Base-by-base conservation (phyloP, 345 rosid species). In the Brassica cretica region DNA sequence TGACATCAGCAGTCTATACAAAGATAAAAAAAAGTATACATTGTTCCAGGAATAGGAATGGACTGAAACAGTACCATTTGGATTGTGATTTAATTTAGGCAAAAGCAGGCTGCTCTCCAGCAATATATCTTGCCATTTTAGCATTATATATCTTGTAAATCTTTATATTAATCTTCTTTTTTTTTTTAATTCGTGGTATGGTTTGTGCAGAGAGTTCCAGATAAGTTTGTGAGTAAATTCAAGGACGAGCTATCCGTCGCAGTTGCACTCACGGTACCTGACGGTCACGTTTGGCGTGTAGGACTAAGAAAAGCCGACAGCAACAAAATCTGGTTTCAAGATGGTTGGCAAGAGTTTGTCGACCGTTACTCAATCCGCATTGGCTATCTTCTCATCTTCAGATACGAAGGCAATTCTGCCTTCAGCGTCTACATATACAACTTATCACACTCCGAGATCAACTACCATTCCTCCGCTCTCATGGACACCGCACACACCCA, bases 261-360 rank as follows among this genome's bases (percentile, higher is more conserved):
- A 78, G 95, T 82, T 76, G 88, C 88, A 24, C 90, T 93, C 82
- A 87, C 85, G 72, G 93, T 88, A 72, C 94, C 98, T 30, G 90
- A 84, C 78, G 91, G 95, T 84, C 88, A 79, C 75, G 85, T 86
- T 74, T 93, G 91, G 81, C 91, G 87, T 46, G 87, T 91, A 64
- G 97, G 97, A 74, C 85, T 93, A 73, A 84, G 80, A 79, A 93
- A 87, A 88, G 82, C 77, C 64, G 90, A 89, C 30, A 84, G 84
- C 84, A 91, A 86, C 84, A 91, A 87, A 82, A 76, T 87, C 64
- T 93, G 95, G 97, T 89, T 93, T 76, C 84, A 84, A 77, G 91
- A 89, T 51, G 93, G 91, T 63, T 93, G 97, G 98, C 91, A 87
- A 79, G 93, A 88, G 76, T 91, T 93, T 78, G 87, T 93, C 21